Percentiles rank a stretch among this genome's conserved stretches.
Evolutionary conservation across 768 basidiomycete genomes (phyloP).

Genomic region (Mycena alexandri): DNA sequence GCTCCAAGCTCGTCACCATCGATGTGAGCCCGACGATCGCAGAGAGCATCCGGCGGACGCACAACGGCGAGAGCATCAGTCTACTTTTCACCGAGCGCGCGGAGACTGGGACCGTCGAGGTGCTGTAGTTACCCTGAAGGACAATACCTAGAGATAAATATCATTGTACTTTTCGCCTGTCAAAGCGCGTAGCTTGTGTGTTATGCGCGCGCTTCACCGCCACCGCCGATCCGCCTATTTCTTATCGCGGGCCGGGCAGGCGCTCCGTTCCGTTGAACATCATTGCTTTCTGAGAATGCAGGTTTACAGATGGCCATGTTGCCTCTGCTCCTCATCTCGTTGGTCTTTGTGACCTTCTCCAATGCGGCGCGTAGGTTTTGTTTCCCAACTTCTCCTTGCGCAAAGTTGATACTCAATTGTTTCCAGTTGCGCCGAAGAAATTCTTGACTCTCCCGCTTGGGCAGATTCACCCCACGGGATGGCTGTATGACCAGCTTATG

Average conservation of each 20-base stretch:
- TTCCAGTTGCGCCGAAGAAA: slow-evolving; percentile 57
- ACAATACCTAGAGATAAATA: slow-evolving; percentile 9
- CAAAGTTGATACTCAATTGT: slow-evolving; percentile 1
- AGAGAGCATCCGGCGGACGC: slow-evolving; percentile 94
- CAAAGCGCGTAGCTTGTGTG: background rate
- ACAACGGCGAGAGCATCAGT: slow-evolving; percentile 95
- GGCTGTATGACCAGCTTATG: slow-evolving; percentile 57
- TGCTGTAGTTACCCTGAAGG: slow-evolving; percentile 46
- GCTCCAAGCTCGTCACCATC: slow-evolving; percentile 86
- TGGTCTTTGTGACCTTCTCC: slow-evolving; percentile 4
- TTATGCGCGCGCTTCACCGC: no score
- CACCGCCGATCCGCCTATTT: background rate
- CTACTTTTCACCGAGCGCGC: slow-evolving; percentile 89
- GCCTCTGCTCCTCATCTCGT: slow-evolving; percentile 16
- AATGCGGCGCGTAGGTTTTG: slow-evolving; percentile 29
- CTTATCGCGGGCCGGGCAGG: slow-evolving; percentile 19
- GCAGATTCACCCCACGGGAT: slow-evolving; percentile 54
- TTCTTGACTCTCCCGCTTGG: slow-evolving; percentile 56
- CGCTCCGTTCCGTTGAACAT: slow-evolving; percentile 5
- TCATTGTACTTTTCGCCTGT: slow-evolving; percentile 1
- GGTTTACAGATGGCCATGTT: slow-evolving; percentile 17
- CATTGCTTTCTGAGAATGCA: no score
- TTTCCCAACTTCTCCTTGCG: no score
- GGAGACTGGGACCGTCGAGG: slow-evolving; percentile 59
- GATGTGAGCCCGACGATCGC: slow-evolving; percentile 94